A percentile compares a stretch with the other conserved stretches of the same genome.
These are phyloP conservation scores for Jacaranda copaia DNA, from an alignment of 257 asterid species.

Conservation along the genomic window DNA sequence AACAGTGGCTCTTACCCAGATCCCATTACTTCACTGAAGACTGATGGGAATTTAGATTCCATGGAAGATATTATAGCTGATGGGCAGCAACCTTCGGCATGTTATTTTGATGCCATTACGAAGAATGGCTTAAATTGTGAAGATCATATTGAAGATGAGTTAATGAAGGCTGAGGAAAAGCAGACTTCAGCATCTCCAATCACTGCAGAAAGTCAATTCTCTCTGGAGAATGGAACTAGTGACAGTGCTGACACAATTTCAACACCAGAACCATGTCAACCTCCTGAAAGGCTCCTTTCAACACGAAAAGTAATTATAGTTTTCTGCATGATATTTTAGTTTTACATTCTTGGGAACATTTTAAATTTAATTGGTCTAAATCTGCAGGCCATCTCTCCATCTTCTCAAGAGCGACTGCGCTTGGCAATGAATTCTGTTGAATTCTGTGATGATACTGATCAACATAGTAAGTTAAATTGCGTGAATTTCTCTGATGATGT, in stretches of 20 bases:
- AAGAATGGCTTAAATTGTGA: slow-evolving; percentile 37
- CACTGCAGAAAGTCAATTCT: slow-evolving; percentile 43
- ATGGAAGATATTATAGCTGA: slow-evolving; percentile 39
- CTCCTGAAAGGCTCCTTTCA: slow-evolving; percentile 79
- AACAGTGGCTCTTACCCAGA: slow-evolving; percentile 34
- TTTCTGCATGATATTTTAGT: slow-evolving; percentile 35
- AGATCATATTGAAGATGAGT: slow-evolving; percentile 43
- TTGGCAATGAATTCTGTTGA: slow-evolving; percentile 62
- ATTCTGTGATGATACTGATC: slow-evolving; percentile 21
- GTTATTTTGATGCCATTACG: slow-evolving; percentile 31
- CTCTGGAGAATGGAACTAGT: slow-evolving; percentile 41
- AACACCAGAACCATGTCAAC: slow-evolving; percentile 44
- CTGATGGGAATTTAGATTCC: slow-evolving; percentile 38
- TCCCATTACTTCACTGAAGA: slow-evolving; percentile 35
- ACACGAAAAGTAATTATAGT: slow-evolving; percentile 68
- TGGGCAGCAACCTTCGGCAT: slow-evolving; percentile 42
- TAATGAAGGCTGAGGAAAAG: slow-evolving; percentile 39
- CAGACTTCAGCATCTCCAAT: slow-evolving; percentile 40
- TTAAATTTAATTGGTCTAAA: slow-evolving; percentile 27
- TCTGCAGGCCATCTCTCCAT: slow-evolving; percentile 81
- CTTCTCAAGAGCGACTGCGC: slow-evolving; percentile 66
- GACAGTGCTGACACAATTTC: slow-evolving; percentile 42
- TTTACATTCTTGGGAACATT: slow-evolving; percentile 29
- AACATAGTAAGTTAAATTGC: slow-evolving; percentile 6
- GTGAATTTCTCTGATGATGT: no score